Evolutionary conservation across 2,329 filamentous ascomycete genomes (phyloP).

Genomic region (Hypoxylon sp.): DNA sequence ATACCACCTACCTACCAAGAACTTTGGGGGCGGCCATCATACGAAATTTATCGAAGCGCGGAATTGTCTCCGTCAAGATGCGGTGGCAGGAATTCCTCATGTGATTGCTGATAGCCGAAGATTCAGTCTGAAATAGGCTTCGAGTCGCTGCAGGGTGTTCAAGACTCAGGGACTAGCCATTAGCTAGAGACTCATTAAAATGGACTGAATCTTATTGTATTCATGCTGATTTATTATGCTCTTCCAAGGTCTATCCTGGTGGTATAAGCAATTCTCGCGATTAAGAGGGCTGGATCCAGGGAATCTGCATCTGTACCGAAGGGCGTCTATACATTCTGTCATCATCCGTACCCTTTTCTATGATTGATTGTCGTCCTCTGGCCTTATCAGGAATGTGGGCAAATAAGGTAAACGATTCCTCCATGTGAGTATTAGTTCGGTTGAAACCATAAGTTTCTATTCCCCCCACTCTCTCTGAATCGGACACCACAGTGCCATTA

Average conservation of each 20-base stretch:
- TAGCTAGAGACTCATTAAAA: background rate
- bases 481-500: conserved; percentile 37
- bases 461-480: conserved; percentile 37
- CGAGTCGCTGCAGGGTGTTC: background rate
- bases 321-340: conserved; percentile 9
- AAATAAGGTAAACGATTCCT: conserved; percentile 22
- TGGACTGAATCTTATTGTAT: background rate
- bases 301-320: conserved; percentile 13
- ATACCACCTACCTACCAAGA: background rate
- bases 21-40: background rate
- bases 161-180: background rate
- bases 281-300: background rate
- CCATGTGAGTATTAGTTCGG: background rate
- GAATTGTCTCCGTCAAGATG: no score
- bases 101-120: background rate
- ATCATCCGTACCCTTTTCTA: conserved; percentile 1
- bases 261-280: background rate
- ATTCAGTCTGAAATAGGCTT: background rate
- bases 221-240: conserved; percentile 1
- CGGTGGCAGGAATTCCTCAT: no score
- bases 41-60: background rate
- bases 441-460: conserved; percentile 19
- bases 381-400: conserved; percentile 22
- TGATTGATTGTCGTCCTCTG: background rate
- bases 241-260: background rate